A percentile compares a stretch with the other conserved stretches of the same genome.
Conservation (phyloP, 768 basidiomycete genomes). For the Rhizopogon roseolus region DNA sequence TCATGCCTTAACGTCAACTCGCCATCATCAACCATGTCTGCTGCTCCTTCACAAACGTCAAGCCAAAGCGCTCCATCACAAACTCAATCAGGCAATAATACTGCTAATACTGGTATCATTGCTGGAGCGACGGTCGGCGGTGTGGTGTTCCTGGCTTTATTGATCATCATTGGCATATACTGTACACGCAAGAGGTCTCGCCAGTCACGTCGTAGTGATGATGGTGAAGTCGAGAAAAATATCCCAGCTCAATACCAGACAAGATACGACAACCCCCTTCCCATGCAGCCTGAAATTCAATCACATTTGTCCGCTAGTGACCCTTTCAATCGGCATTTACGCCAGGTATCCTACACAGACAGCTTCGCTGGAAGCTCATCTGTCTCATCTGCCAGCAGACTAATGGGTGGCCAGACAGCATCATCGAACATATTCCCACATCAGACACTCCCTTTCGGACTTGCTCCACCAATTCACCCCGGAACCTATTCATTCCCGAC, state of each 20-base stretch:
- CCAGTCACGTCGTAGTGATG: constrained; percentile 34
- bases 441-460: constrained; percentile 31
- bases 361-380: constrained; percentile 24
- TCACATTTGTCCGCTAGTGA: background rate
- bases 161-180: constrained; percentile 47
- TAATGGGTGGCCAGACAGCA: constrained; percentile 3
- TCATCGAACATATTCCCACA: constrained; percentile 28
- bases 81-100: constrained; percentile 16
- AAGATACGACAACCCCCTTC: constrained; percentile 10
- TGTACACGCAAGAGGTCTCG: constrained; percentile 22
- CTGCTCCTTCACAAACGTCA: constrained; percentile 16
- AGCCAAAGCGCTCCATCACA: constrained; percentile 12
- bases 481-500: background rate
- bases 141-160: constrained; percentile 45
- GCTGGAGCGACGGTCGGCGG: constrained; percentile 46
- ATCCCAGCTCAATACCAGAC: constrained; percentile 5
- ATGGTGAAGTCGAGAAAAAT: constrained; percentile 17
- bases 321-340: constrained; percentile 9
- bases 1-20: constrained; percentile 42
- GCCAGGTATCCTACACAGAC: constrained; percentile 12
- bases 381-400: background rate
- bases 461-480: constrained; percentile 14
- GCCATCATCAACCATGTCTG: constrained; percentile 41
- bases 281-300: background rate
- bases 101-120: constrained; percentile 44